Base-by-base conservation (phyloP, 306 rosid genomes). In the Casuarina equisetifolia region DNA sequence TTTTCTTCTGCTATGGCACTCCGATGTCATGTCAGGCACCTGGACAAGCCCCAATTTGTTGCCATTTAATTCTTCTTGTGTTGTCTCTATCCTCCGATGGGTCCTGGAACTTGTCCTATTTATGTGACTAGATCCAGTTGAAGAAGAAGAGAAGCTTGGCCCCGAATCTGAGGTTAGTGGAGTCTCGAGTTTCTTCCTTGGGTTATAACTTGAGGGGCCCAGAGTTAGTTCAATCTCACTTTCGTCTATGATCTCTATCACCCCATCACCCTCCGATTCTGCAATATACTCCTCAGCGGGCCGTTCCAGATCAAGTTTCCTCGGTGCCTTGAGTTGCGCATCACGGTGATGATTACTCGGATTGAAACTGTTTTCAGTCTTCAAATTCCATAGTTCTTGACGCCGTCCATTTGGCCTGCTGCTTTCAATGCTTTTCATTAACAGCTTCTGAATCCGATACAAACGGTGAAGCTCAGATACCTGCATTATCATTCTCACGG, bases 401-500 rank as follows among this genome's bases (percentile, higher is more conserved):
- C 50, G 75, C 77, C 48, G 70, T 76, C 85, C 89, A 49, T 73
- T 20, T 4, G 63, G 82, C 79, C 83, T 80, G 73, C 83, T 85
- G 40, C 82, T 69, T 76, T 82, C 88, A 76, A 81, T 75, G 71
- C 78, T 91, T 64, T 86, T 85, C 99, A 91, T 96, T 78, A 96
- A 16, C 49, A 86, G 81, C 89, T 91, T 92, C 85, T 96, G 99
- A 64, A 88, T 89, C 46, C 64, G 86, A 80, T 96, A 96, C 74
- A 96, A 78, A 49, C 97, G 92, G 72, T 96, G 99, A 78, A 96
- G 99, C 72, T 96, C 99, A 44, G 77, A 74, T 43, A 96, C 91
- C 99, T 96, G 85, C 69, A 61, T 73, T 20, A 69, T 48, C 74
- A 54, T 35, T 72, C 68, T 72, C 38, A 69, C 0, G 32, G 20